Conservation (phyloP, 768 basidiomycete species). For the Amanita exitialis region DNA sequence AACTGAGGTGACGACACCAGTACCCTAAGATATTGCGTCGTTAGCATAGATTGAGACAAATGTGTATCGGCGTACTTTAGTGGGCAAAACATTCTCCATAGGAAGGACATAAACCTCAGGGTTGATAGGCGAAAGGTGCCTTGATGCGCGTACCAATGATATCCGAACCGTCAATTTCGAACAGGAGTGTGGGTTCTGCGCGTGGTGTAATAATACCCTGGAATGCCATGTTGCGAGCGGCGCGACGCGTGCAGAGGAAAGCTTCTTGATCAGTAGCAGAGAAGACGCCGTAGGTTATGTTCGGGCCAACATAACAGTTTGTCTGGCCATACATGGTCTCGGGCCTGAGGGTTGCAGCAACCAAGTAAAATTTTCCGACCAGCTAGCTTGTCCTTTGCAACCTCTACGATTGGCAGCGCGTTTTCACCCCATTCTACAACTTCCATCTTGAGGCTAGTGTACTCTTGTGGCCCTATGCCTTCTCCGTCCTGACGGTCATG, state of each 20-base stretch:
- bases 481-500: conserved; percentile 96
- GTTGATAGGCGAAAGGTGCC: conserved; percentile 73
- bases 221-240: conserved; percentile 97
- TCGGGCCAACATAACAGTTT: conserved; percentile 90
- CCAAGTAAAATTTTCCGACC: conserved; percentile 80
- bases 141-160: conserved; percentile 85
- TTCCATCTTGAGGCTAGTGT: conserved; percentile 91
- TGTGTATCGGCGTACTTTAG: conserved; percentile 46
- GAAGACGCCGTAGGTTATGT: conserved; percentile 88
- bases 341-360: conserved; percentile 93
- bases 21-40: conserved; percentile 47
- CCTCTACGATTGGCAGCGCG: conserved; percentile 10
- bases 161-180: conserved; percentile 69
- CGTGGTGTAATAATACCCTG: conserved; percentile 72
- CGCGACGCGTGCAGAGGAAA: conserved; percentile 80
- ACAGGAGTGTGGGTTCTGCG: conserved; percentile 63
- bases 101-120: conserved; percentile 91
- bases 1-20: conserved; percentile 96
- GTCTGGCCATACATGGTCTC: conserved; percentile 99
- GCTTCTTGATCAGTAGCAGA: conserved; percentile 81
- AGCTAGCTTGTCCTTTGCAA: conserved; percentile 59
- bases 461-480: conserved; percentile 91
- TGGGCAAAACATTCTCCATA: conserved; percentile 98
- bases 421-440: conserved; percentile 71
- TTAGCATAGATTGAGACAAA: not conserved